Percentiles rank a stretch among this genome's conserved stretches.
These are phyloP conservation scores for Dactylonectria estremocensis DNA, from an alignment of 2,329 filamentous ascomycete genomes.

Conservation along the genomic window DNA sequence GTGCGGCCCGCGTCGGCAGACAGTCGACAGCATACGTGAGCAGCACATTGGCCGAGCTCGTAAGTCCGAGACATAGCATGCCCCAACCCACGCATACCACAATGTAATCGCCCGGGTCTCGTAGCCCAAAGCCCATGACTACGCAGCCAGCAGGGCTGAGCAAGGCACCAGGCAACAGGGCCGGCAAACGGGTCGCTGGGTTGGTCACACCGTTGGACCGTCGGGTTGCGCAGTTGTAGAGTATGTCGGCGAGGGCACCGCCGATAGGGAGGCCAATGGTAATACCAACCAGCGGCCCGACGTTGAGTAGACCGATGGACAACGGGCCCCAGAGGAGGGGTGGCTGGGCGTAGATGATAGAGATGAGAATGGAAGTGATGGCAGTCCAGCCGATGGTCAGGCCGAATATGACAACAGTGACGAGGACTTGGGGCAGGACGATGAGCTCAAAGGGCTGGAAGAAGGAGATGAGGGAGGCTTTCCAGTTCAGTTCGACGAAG, in stretches of 20 bases:
- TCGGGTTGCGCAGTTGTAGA: conserved; percentile 5
- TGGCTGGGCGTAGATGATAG: conserved; percentile 14
- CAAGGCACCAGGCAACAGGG: conserved; percentile 2
- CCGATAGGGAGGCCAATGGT: conserved; percentile 16
- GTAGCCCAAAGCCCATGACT: conserved; percentile 12
- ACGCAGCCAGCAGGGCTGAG: conserved; percentile 19
- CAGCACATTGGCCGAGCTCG: conserved; percentile 17
- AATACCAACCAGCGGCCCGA: conserved; percentile 7
- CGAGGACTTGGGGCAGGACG: conserved; percentile 13
- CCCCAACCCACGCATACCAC: conserved; percentile 9
- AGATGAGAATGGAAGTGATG: conserved; percentile 13
- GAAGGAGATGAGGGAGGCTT: conserved; percentile 1
- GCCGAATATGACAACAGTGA: conserved; percentile 17
- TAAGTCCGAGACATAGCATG: conserved; percentile 16
- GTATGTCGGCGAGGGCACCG: conserved; percentile 12
- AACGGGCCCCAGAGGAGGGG: conserved; percentile 6
- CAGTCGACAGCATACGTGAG: conserved; percentile 18
- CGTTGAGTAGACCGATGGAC: conserved; percentile 11
- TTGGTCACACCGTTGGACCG: conserved; percentile 1
- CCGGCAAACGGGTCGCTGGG: background rate
- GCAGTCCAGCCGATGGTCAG: conserved; percentile 24
- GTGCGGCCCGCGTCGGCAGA: conserved; percentile 8
- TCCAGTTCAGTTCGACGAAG: conserved; percentile 2
- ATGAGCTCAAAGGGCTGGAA: conserved; percentile 12
- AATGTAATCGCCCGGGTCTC: conserved; percentile 5